Evolutionary conservation across 805 yeast species (phyloP), one percentile per base, ranked within the genome.

Genomic region (Monosporozyma unispora): DNA sequence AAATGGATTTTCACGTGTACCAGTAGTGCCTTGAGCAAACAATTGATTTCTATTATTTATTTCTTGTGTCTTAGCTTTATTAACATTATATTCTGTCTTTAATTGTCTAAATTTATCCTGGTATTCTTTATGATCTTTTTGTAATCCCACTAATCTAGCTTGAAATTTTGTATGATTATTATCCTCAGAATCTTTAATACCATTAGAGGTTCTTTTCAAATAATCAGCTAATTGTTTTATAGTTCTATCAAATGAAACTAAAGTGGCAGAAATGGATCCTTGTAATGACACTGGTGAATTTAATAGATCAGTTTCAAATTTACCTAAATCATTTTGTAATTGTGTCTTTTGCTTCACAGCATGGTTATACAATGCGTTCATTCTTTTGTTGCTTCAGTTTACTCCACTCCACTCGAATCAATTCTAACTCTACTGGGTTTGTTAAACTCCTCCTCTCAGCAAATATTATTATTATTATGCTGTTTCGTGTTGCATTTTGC

Each of bases 311-410:
- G 74, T 70, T 59, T 83, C 90, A 55, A 91, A 82, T 47, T 71
- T 67, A 18, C 76, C 72, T 45, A 91, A 68, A 57, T 89, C 96
- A 52, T 78, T 77, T 51, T 81, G 77, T 47, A 91, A 69, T 25
- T 81, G 74, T 58, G 80, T 87, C 28, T 88, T 79, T 67, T 90
- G 96, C 66, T 87, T 88, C 48, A 85, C 74, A 8, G 96, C 96
- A 66, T 87, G 95, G 69, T 87, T 91, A 70, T 84, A 88, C 47
- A 90, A 73, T 25, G 96, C 82, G 69, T 89, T 90, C 98, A 76
- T 46, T 18, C 27, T 35, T 23, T 18, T 6, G 18, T 7, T 25
- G 44, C n/a, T 8, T 16, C 22, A 25, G 7, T 25, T 27, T 31
- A 12, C 35, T n/a, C 3, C 35, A 31, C 16, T 31, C 14, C 12